Evolutionary conservation across 1,139 yeast genomes (phyloP), one percentile per base, ranked within the genome.

Genomic region (Blastobotrys niveus): DNA sequence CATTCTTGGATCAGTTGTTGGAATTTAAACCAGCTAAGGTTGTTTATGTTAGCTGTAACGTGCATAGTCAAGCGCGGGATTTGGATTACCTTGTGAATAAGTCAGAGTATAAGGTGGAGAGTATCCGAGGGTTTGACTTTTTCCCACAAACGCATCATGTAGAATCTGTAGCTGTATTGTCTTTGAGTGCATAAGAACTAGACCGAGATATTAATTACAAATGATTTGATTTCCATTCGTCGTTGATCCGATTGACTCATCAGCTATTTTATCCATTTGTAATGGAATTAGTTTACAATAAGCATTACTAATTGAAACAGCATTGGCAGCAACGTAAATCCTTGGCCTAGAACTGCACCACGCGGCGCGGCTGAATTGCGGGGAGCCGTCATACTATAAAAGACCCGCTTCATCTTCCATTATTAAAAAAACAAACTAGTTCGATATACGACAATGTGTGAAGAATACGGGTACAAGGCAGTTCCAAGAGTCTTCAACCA

Each of bases 101-200:
- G 32, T 57, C 57, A 20, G 53, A 57, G 17, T 91, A 87, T 67
- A 68, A 67, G 48, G 76, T 91, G 42, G 95, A 85, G 55, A 82
- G 91, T 53, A 73, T 91, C 33, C 79, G 89, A 59, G 98, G 98
- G 1, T 91, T 91, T 65, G 98, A 91, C 65, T 89, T 91, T 66
- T 91, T 91, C 72, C 98, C 98, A 3, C 97, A 89, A 64, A 91
- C 98, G 0, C 95, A 91, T 60, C 98, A 91, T 61, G 97, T 91
- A 43, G 98, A 91, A 65, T 80, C 95, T 61, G 94, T 89, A 25
- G 95, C 96, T 8, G 96, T 91, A 5, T 70, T 91, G 52, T 56
- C 68, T 21, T 42, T 52, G 22, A 39, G 42, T 12, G 35, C 38
- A 24, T 39, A 25, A n/a, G n/a, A n/a, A n/a, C n/a, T n/a, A n/a